Conservation (phyloP, 495 filamentous ascomycete species). For the Polyplosphaeria fusca region DNA sequence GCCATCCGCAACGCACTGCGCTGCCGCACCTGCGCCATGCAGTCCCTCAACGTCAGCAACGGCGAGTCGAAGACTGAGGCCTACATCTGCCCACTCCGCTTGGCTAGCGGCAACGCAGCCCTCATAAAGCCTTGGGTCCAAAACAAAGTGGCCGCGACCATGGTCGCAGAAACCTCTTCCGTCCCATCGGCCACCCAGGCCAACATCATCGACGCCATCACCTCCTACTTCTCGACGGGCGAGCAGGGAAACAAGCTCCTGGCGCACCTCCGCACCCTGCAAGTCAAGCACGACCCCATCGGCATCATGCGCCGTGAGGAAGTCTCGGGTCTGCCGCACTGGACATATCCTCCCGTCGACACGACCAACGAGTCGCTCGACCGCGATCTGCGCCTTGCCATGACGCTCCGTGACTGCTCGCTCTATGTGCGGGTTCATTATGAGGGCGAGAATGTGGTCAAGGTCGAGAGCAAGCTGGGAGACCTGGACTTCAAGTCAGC, state of each 20-base stretch:
- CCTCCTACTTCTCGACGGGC: constrained; percentile 15
- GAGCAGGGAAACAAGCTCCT: constrained; percentile 25
- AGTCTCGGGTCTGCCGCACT: not conserved
- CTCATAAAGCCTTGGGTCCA: constrained; percentile 34
- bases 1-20: constrained; percentile 63
- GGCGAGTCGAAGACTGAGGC: constrained; percentile 19
- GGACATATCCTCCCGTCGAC: not conserved
- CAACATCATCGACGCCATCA: constrained; percentile 1
- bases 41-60: constrained; percentile 52
- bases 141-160: not conserved
- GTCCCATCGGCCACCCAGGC: not conserved
- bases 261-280: constrained; percentile 49
- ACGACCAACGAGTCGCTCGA: not conserved
- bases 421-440: constrained; percentile 62
- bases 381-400: constrained; percentile 51
- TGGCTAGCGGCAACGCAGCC: constrained; percentile 46
- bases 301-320: constrained; percentile 31
- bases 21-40: constrained; percentile 83
- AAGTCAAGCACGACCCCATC: constrained; percentile 49
- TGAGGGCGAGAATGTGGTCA: constrained; percentile 23
- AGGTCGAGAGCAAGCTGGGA: constrained; percentile 74
- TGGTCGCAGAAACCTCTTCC: not conserved
- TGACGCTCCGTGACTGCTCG: constrained; percentile 88
- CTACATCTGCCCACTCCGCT: constrained; percentile 55
- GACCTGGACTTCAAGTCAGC: constrained; percentile 87